Evolutionary conservation across 2,329 filamentous ascomycete species (phyloP).

Genomic region (Alternaria consortialis): DNA sequence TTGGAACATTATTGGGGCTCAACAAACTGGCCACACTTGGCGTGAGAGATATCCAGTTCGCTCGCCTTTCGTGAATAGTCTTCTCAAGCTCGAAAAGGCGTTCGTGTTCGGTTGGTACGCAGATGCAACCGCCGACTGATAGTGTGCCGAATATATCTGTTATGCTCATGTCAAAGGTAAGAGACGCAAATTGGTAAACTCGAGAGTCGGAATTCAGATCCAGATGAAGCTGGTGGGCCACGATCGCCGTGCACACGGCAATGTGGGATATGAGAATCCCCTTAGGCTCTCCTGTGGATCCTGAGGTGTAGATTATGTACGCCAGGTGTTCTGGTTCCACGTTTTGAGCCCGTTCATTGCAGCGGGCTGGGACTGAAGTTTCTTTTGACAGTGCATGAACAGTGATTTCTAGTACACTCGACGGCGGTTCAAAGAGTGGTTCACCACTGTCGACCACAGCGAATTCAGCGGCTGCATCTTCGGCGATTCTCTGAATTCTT

Average conservation of each 20-base stretch:
- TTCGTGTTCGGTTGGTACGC: constrained; percentile 4
- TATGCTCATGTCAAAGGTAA: constrained; percentile 54
- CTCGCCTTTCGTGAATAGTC: not conserved
- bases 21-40: not conserved
- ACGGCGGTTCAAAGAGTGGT: not conserved
- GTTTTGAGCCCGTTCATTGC: not conserved
- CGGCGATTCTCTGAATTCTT: constrained; percentile 40
- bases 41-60: not conserved
- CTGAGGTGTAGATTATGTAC: constrained; percentile 66
- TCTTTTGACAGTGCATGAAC: not conserved
- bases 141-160: constrained; percentile 64
- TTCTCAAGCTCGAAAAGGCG: not conserved
- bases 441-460: not conserved
- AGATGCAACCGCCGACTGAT: constrained; percentile 62
- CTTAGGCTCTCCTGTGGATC: constrained; percentile 56
- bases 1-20: not conserved
- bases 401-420: not conserved
- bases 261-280: constrained; percentile 69
- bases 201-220: constrained; percentile 17
- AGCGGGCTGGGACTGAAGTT: not conserved
- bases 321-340: constrained; percentile 53
- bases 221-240: constrained; percentile 28
- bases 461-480: constrained; percentile 15
- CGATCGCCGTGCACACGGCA: constrained; percentile 56
- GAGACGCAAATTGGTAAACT: constrained; percentile 46